Conservation (phyloP, 1,139 yeast species). For the Geotrichum citri-aurantii region DNA sequence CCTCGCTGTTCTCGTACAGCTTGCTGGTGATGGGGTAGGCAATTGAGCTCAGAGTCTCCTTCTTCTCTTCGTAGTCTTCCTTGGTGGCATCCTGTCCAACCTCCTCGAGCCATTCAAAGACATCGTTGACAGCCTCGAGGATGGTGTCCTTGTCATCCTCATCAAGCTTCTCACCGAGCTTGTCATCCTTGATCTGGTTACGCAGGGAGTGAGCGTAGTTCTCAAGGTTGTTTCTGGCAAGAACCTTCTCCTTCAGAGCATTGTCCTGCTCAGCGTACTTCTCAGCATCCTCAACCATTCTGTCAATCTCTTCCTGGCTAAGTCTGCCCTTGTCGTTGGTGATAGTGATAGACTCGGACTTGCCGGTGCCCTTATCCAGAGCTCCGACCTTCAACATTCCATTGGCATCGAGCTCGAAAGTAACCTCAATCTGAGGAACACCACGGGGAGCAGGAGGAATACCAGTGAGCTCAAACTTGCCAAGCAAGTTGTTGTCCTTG, state of each 20-base stretch:
- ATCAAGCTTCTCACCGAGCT: conserved; percentile 68
- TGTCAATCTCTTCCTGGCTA: conserved; percentile 82
- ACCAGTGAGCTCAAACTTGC: conserved; percentile 92
- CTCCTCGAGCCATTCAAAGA: conserved; percentile 84
- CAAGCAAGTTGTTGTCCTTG: conserved; percentile 89
- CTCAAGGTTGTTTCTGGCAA: conserved; percentile 81
- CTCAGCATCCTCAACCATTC: conserved; percentile 94
- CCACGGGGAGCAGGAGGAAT: conserved; percentile 99
- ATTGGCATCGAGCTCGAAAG: conserved; percentile 89
- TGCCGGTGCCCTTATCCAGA: conserved; percentile 94
- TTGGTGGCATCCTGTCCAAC: conserved; percentile 80
- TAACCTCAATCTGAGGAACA: conserved; percentile 94
- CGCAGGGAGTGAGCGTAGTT: conserved; percentile 81
- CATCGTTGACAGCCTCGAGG: conserved; percentile 81
- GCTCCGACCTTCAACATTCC: conserved; percentile 95
- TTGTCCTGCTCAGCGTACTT: conserved; percentile 84
- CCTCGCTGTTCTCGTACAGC: conserved; percentile 65
- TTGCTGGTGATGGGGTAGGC: conserved; percentile 93
- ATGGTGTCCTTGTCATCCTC: conserved; percentile 91
- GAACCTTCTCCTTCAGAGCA: conserved; percentile 69
- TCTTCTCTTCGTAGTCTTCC: conserved; percentile 93
- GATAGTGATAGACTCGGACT: conserved; percentile 87
- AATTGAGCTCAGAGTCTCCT: conserved; percentile 72
- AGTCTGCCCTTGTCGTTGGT: conserved; percentile 97
- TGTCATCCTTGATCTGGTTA: conserved; percentile 68